Evolutionary conservation across 2,329 filamentous ascomycete species (phyloP), one percentile per base, ranked within the genome.

Genomic region (Leptosphaerulina australis): DNA sequence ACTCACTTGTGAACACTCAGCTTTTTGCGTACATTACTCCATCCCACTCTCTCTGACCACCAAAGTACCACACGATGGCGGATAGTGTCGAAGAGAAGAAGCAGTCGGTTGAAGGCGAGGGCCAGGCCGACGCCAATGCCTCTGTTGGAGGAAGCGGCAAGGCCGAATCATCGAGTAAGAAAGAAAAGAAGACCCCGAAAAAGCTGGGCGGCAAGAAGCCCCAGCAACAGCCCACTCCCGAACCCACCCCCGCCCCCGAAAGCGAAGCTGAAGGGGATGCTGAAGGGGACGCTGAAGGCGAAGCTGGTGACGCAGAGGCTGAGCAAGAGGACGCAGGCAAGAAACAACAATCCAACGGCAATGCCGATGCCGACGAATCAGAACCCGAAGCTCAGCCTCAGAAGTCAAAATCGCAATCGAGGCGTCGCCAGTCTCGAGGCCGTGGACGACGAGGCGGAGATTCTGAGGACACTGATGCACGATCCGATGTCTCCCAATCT

Each of bases 391-490:
- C 69, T 48, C 68, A 79, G 56, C 50, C 50, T 53, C 44, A 53
- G n/a, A 53, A 53, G 50, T 67, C 70, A 51, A 75, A 70, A 55
- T 68, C 70, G 58, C 71, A 75, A 62, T 78, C 77, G 40, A 73
- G 76, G 50, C 75, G 77, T 55, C 76, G 78, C 56, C 76, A 79
- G 57, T 77, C 76, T 51, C 77, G 78, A 55, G 79, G 78, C 28
- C 77, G 79, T 45, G 77, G 79, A 28, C 74, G 79, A 59, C 71
- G 69, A 62, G 71, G 71, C 47, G 63, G 53, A 17, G 77, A 79
- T 7, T 78, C 74, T 56, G 82, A 83, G 60, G 83, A 85, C 62
- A 80, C 78, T 36, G 73, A 81, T 55, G 72, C 79, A 5, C 78
- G 81, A 60, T 79, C 77, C 62, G 80, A 83, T 56, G 77, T 81